These are phyloP conservation scores for Annulohypoxylon stygium DNA, from an alignment of 495 filamentous ascomycete species.

Conservation along the genomic window DNA sequence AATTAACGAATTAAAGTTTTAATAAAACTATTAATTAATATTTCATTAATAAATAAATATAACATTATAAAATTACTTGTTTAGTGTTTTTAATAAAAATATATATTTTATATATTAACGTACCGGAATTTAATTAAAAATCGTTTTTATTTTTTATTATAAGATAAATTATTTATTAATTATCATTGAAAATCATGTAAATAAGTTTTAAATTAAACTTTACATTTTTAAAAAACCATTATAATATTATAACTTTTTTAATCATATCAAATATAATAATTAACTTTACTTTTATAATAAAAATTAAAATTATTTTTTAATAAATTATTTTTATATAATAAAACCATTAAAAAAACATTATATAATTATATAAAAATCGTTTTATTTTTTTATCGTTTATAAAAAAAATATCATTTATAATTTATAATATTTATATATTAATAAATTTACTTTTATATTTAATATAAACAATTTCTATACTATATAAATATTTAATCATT, in stretches of 20 bases:
- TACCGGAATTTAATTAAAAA: neutral
- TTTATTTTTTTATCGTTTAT: neutral
- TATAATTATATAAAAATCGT: neutral
- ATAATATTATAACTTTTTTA: neutral
- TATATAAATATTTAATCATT: conserved; percentile 10
- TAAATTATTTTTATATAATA: no score
- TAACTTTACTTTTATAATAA: neutral
- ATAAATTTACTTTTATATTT: neutral
- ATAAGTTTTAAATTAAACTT: neutral
- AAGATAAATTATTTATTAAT: neutral
- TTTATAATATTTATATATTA: neutral
- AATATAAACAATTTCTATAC: no score
- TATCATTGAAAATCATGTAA: neutral
- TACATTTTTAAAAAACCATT: neutral
- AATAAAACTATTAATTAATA: neutral
- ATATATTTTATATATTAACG: neutral
- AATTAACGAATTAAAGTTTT: neutral
- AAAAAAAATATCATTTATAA: neutral
- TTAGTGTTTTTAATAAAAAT: neutral
- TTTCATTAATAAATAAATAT: neutral
- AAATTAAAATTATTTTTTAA: neutral
- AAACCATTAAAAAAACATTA: neutral
- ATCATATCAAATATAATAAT: neutral
- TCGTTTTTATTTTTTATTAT: conserved; percentile 4
- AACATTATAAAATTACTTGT: neutral